phyloP scores from a whole-genome alignment of 176 grass and related monocot species.

The Saccharum officinarum region DNA sequence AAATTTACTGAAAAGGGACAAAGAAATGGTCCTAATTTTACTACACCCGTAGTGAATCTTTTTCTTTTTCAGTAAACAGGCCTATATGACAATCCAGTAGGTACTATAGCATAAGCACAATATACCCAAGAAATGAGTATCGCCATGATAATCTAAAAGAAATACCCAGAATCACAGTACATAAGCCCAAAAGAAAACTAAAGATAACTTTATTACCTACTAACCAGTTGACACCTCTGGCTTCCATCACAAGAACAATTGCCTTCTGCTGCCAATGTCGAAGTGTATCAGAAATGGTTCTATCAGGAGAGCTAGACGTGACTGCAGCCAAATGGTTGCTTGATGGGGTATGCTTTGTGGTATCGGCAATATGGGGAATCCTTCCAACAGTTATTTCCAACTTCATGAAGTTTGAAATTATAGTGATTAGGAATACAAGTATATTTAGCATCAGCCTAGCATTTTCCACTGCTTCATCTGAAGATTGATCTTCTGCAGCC shows the following conservation, averaged over 20 bases:
- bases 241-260: conserved; percentile 83
- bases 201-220: conserved; percentile 87
- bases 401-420: conserved; percentile 84
- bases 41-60: not conserved
- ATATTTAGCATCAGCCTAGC: conserved; percentile 65
- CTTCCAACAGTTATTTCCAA: conserved; percentile 43
- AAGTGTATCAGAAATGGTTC: conserved; percentile 41
- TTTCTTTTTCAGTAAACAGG: conserved; percentile 26
- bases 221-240: conserved; percentile 83
- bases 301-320: conserved; percentile 47
- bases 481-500: conserved; percentile 62
- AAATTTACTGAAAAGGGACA: not conserved
- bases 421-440: conserved; percentile 69
- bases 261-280: conserved; percentile 80
- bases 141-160: not conserved
- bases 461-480: conserved; percentile 57
- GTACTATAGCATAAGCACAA: conserved; percentile 15
- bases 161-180: conserved; percentile 10
- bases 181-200: conserved; percentile 16
- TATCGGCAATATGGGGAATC: conserved; percentile 35
- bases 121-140: conserved; percentile 9
- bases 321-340: conserved; percentile 23
- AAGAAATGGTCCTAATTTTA: conserved; percentile 5
- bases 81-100: conserved; percentile 7
- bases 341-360: conserved; percentile 44